A percentile compares a stretch with the other conserved stretches of the same genome.
phyloP scores from a whole-genome alignment of 352 stramenopile genomes.

The Pythium pyrilobum region DNA sequence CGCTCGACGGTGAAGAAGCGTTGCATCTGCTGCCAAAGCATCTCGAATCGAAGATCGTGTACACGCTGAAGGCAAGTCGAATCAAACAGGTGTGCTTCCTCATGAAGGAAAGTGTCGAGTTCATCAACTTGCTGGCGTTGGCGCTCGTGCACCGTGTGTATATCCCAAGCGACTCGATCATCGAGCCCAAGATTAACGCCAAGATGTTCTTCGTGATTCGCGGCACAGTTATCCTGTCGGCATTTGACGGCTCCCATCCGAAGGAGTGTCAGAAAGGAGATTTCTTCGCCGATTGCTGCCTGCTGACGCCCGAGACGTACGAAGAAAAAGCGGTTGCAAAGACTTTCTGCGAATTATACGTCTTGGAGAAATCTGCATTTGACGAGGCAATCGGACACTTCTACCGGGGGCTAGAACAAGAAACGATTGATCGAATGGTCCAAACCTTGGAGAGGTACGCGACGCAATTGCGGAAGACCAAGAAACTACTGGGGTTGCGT shows the following conservation, averaged over 20 bases:
- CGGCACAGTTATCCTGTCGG: slow-evolving; percentile 40
- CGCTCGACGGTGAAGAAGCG: slow-evolving; percentile 51
- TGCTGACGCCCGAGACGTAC: slow-evolving; percentile 48
- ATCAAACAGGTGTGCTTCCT: slow-evolving; percentile 68
- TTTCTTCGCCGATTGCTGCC: slow-evolving; percentile 62
- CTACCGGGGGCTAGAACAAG: slow-evolving; percentile 30
- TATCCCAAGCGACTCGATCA: slow-evolving; percentile 53
- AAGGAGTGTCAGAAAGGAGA: slow-evolving; percentile 64
- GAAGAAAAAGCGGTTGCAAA: slow-evolving; percentile 70
- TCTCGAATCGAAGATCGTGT: slow-evolving; percentile 57
- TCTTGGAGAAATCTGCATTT: slow-evolving; percentile 58
- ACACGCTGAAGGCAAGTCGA: slow-evolving; percentile 54
- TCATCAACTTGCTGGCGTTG: slow-evolving; percentile 57
- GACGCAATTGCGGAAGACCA: slow-evolving; percentile 66
- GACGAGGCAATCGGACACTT: slow-evolving; percentile 50
- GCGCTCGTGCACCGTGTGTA: slow-evolving; percentile 48
- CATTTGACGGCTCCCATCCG: slow-evolving; percentile 36
- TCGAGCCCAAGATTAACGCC: slow-evolving; percentile 64
- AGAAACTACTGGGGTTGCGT: slow-evolving; percentile 59
- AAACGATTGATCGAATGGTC: slow-evolving; percentile 31
- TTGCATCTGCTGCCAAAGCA: slow-evolving; percentile 56
- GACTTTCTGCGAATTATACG: slow-evolving; percentile 81
- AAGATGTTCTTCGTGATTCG: slow-evolving; percentile 76
- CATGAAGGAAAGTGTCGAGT: slow-evolving; percentile 61
- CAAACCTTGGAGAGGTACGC: slow-evolving; percentile 47